A percentile compares a stretch with the other conserved stretches of the same genome.
phyloP scores from a whole-genome alignment of 441 rosid species.

The Populus hybrid region DNA sequence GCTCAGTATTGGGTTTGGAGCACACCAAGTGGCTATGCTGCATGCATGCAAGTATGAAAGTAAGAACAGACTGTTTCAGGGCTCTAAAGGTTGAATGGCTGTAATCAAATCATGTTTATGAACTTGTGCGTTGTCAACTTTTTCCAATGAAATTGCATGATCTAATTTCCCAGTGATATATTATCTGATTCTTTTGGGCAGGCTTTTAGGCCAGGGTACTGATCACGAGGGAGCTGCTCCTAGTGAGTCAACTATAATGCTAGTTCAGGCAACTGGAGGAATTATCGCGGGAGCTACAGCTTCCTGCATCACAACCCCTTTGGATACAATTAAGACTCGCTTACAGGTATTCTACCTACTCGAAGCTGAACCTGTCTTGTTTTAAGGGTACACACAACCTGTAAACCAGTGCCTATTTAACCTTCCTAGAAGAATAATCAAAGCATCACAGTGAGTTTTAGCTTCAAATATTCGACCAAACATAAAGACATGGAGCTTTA shows the following conservation, averaged over 20 bases:
- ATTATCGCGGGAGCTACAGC: too few relatives aligned
- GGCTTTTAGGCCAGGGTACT: constrained; percentile 56
- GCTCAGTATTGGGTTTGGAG: background rate
- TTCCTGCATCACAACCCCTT: constrained; percentile 80
- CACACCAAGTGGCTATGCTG: background rate
- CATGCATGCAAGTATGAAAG: background rate
- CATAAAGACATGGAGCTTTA: background rate
- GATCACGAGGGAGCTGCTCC: constrained; percentile 47
- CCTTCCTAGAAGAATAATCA: background rate
- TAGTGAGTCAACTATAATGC: constrained; percentile 53
- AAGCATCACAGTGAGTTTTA: background rate
- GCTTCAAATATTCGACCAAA: background rate
- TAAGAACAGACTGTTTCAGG: background rate
- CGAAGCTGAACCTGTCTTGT: background rate
- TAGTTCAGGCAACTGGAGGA: constrained; percentile 70
- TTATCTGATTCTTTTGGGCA: constrained; percentile 31
- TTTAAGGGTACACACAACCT: background rate
- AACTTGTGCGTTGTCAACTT: background rate
- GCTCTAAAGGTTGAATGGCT: background rate
- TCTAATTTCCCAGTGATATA: background rate
- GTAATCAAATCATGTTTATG: background rate
- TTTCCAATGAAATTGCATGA: background rate
- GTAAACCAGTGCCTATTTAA: background rate
- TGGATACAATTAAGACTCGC: constrained; percentile 87
- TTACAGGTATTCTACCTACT: constrained; percentile 45